Evolutionary conservation across 176 grass and related monocot species (phyloP).

Genomic region (Tillandsia leiboldiana): DNA sequence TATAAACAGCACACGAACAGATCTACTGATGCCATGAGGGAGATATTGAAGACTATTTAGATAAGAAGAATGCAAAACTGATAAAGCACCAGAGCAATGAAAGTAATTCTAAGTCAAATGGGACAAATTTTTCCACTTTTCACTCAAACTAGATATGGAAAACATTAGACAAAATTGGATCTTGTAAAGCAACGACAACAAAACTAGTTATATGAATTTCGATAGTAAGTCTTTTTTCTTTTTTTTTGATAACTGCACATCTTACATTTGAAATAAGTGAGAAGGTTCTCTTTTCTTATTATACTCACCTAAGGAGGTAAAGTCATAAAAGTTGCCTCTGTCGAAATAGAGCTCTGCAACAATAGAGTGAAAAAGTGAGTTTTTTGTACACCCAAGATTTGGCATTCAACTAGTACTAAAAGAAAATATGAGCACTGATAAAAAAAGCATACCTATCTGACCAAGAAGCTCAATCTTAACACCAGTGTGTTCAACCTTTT

Average conservation of each 20-base stretch:
- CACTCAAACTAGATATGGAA: too few relatives aligned
- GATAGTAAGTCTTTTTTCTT: neutral
- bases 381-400: neutral
- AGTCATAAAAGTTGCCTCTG: conserved; percentile 92
- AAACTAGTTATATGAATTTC: too few relatives aligned
- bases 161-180: too few relatives aligned
- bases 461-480: conserved; percentile 30
- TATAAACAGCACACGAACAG: too few relatives aligned
- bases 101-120: too few relatives aligned
- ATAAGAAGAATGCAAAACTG: neutral
- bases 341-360: conserved; percentile 76
- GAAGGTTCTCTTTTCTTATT: conserved; percentile 1
- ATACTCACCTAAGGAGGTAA: conserved; percentile 69
- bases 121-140: too few relatives aligned
- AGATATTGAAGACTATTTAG: neutral
- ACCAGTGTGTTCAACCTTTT: conserved; percentile 23
- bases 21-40: too few relatives aligned
- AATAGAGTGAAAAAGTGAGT: neutral
- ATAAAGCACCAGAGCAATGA: too few relatives aligned
- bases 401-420: neutral
- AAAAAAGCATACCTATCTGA: conserved; percentile 14
- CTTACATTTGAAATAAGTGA: conserved; percentile 2
- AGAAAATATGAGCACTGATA: neutral
- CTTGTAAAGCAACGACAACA: too few relatives aligned
- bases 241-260: neutral